phyloP scores from a whole-genome alignment of 257 asterid species.

The Plantago ovata region DNA sequence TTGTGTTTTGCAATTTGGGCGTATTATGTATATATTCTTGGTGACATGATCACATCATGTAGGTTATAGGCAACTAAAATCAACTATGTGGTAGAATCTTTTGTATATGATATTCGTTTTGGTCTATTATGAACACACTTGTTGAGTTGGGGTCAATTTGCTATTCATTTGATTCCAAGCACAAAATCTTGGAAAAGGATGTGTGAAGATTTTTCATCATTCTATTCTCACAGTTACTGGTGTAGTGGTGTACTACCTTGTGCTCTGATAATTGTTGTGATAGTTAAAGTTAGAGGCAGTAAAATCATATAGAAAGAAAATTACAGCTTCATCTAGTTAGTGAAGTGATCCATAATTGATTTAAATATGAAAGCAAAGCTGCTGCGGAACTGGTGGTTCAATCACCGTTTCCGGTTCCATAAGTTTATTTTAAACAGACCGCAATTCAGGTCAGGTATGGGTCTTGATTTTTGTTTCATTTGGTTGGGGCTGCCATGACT shows the following conservation, averaged over 20 bases:
- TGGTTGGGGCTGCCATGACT: too few species aligned
- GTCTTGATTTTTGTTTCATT: too few species aligned
- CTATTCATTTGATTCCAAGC: conserved; percentile 11
- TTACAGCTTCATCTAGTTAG: conserved; percentile 1
- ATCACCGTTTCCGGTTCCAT: too few species aligned
- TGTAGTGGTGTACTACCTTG: neutral
- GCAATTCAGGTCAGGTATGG: too few species aligned
- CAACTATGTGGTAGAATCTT: neutral
- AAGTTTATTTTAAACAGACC: too few species aligned
- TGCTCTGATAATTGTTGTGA: neutral
- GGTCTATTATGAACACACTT: neutral
- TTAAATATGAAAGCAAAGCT: too few species aligned
- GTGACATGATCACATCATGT: conserved; percentile 3
- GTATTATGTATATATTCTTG: neutral
- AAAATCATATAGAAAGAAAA: neutral
- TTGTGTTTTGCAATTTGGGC: neutral
- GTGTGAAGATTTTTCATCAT: conserved; percentile 4
- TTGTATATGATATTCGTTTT: neutral
- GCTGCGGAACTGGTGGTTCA: too few species aligned
- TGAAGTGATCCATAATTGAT: too few species aligned
- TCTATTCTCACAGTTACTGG: too few species aligned
- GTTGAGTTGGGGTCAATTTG: conserved; percentile 6
- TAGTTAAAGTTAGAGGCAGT: neutral
- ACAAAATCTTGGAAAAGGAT: conserved; percentile 7
- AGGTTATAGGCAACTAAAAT: conserved; percentile 7